A percentile compares a stretch with the other conserved stretches of the same genome.
Conservation (phyloP, 2,329 filamentous ascomycete genomes). For the Aspergillus vadensis region DNA sequence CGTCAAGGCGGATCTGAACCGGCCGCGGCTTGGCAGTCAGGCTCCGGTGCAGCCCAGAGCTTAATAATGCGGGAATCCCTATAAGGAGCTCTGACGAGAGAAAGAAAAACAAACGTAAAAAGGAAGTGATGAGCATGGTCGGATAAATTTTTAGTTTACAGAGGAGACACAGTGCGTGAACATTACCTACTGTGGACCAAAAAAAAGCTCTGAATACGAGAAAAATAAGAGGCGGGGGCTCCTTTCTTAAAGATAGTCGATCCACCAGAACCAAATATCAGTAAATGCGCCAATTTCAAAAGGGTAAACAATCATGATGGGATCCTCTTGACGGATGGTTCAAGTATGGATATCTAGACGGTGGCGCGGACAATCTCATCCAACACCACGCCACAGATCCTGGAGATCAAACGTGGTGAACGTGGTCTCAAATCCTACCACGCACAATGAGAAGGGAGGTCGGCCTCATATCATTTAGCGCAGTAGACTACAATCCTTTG, state of each 20-base stretch:
- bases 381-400: constrained; percentile 5
- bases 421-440: not conserved
- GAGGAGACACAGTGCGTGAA: not conserved
- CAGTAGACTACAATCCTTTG: not conserved
- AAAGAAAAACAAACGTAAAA: not conserved
- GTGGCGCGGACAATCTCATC: constrained; percentile 5
- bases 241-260: not conserved
- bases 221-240: too few species aligned
- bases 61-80: not conserved
- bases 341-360: not conserved
- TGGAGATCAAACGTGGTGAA: constrained; percentile 12
- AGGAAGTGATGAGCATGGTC: not conserved
- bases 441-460: too few species aligned
- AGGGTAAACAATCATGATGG: not conserved
- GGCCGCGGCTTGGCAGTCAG: not conserved
- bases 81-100: not conserved
- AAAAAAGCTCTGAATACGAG: too few species aligned
- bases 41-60: not conserved
- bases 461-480: not conserved
- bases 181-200: too few species aligned
- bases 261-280: not conserved
- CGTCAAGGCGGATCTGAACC: not conserved
- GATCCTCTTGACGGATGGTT: not conserved
- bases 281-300: not conserved
- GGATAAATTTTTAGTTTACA: not conserved